A percentile compares a stretch with the other conserved stretches of the same genome.
Conservation (phyloP, 2,329 filamentous ascomycete genomes). For the Alternaria atra region DNA sequence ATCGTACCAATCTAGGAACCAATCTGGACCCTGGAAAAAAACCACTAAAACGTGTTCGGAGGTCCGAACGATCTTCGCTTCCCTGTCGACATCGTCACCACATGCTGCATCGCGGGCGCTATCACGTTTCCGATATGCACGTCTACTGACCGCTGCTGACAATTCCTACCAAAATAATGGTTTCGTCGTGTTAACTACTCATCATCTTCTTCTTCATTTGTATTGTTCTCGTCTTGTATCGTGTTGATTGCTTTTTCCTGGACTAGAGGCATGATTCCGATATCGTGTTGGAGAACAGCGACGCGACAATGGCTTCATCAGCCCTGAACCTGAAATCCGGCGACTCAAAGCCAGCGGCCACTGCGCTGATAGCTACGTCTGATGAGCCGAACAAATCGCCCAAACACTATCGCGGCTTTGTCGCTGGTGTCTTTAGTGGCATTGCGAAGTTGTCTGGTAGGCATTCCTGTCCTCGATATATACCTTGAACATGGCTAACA, state of each 20-base stretch:
- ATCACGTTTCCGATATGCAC: slow-evolving; percentile 40
- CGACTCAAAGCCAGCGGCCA: slow-evolving; percentile 32
- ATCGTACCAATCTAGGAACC: slow-evolving; percentile 11
- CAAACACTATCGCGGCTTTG: slow-evolving; percentile 91
- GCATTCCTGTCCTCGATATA: slow-evolving; percentile 29
- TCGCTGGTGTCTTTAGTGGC: slow-evolving; percentile 94
- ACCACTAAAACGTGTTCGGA: neutral
- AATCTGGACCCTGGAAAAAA: slow-evolving; percentile 7
- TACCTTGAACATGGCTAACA: slow-evolving; percentile 22
- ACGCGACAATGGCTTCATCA: slow-evolving; percentile 46
- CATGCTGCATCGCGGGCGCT: slow-evolving; percentile 39
- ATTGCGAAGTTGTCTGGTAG: slow-evolving; percentile 86
- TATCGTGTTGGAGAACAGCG: slow-evolving; percentile 10
- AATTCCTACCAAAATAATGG: slow-evolving; percentile 3
- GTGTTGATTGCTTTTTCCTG: neutral
- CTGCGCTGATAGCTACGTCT: slow-evolving; percentile 37
- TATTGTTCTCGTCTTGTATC: neutral
- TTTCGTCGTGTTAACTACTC: neutral
- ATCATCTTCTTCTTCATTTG: slow-evolving; percentile 1
- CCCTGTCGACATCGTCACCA: slow-evolving; percentile 45
- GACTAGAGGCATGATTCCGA: slow-evolving; percentile 34
- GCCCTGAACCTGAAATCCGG: slow-evolving; percentile 47
- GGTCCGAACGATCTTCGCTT: slow-evolving; percentile 29
- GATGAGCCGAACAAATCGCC: slow-evolving; percentile 40
- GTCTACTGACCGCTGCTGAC: slow-evolving; percentile 5